Percentiles rank a stretch among this genome's conserved stretches.
Conservation (phyloP, 164 flowering plant species). For the Echeveria elegans region DNA sequence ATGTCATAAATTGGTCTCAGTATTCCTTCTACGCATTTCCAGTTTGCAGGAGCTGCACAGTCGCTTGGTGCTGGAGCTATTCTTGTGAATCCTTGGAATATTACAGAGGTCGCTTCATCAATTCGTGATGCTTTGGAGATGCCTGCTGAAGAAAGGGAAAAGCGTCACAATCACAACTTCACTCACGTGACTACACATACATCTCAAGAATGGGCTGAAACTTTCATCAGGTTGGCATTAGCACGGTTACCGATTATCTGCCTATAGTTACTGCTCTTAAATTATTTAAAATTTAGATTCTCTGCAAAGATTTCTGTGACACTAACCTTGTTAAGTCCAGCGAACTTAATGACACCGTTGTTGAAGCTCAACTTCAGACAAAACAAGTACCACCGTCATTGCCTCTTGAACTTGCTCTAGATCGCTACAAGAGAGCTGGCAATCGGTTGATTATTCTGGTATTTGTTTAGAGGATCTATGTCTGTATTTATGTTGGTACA, state of each 20-base stretch:
- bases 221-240: slow-evolving; percentile 65
- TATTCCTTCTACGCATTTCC: slow-evolving; percentile 7
- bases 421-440: slow-evolving; percentile 36
- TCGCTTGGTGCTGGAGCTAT: slow-evolving; percentile 97
- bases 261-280: not conserved
- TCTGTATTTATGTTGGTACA: no score
- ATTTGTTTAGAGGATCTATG: no score
- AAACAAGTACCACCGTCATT: slow-evolving; percentile 58
- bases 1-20: not conserved
- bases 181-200: slow-evolving; percentile 73
- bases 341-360: slow-evolving; percentile 68
- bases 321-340: slow-evolving; percentile 19
- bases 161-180: slow-evolving; percentile 69
- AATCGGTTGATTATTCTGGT: slow-evolving; percentile 76
- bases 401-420: slow-evolving; percentile 40
- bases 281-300: not conserved
- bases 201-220: slow-evolving; percentile 96
- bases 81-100: slow-evolving; percentile 94
- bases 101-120: slow-evolving; percentile 76
- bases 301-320: not conserved
- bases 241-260: not conserved
- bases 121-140: slow-evolving; percentile 63
- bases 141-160: slow-evolving; percentile 72
- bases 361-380: slow-evolving; percentile 63
- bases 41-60: slow-evolving; percentile 99